A percentile compares a stretch with the other conserved stretches of the same genome.
Conservation (phyloP, 305 asterid species). For the Fraxinus ornus region DNA sequence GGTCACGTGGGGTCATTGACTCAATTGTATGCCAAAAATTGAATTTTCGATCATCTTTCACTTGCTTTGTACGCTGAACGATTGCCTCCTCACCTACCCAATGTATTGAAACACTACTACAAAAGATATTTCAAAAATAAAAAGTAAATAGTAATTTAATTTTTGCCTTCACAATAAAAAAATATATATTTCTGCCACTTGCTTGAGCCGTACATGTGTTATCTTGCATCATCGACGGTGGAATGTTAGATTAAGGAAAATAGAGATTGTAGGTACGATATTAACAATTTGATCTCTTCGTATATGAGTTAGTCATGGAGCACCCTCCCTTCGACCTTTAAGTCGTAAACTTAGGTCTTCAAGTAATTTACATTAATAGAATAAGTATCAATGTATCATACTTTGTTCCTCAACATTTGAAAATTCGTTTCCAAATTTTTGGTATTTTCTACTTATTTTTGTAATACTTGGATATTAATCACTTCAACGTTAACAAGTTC, state of each 20-base stretch:
- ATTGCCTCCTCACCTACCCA: background rate
- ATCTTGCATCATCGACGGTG: background rate
- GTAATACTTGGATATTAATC: too few relatives aligned
- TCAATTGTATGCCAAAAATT: background rate
- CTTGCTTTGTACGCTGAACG: background rate
- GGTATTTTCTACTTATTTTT: too few relatives aligned
- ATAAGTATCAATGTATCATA: background rate
- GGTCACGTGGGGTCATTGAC: background rate
- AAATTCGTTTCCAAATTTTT: too few relatives aligned
- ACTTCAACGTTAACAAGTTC: too few relatives aligned
- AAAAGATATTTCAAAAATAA: too few relatives aligned
- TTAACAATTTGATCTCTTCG: too few relatives aligned
- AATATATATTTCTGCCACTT: background rate
- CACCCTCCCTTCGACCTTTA: background rate
- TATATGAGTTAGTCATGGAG: background rate
- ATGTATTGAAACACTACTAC: background rate
- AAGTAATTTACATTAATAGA: background rate
- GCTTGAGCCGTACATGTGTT: background rate
- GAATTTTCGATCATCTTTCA: background rate
- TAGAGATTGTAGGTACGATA: background rate
- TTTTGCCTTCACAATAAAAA: background rate
- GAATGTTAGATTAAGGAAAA: background rate
- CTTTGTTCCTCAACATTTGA: background rate
- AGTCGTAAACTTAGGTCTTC: background rate
- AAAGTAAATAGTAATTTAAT: too few relatives aligned